phyloP scores from a whole-genome alignment of 768 basidiomycete species.

The Naganishia vaughanmartiniae region DNA sequence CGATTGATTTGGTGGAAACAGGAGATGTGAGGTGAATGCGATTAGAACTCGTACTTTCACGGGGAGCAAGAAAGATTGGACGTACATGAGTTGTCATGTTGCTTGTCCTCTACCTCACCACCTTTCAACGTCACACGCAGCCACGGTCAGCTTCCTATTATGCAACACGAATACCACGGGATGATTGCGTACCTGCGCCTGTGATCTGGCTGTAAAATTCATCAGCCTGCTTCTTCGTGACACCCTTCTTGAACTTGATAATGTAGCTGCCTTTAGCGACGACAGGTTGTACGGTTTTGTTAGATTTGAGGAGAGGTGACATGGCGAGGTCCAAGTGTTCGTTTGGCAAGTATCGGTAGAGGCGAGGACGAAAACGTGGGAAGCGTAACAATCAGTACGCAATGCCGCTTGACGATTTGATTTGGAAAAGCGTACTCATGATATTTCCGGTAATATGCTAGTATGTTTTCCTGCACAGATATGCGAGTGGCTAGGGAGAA shows the following conservation, averaged over 20 bases:
- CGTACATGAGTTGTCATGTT: not conserved
- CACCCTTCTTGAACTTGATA: conserved; percentile 31
- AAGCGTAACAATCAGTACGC: not conserved
- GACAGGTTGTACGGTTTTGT: not conserved
- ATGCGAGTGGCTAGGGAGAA: not conserved
- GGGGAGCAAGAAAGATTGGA: not conserved
- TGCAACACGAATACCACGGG: not conserved
- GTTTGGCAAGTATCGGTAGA: not conserved
- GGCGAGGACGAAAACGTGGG: not conserved
- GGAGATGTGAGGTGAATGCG: not conserved
- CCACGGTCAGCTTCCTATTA: not conserved
- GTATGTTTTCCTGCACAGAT: not conserved
- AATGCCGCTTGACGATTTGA: not conserved
- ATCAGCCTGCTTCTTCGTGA: conserved; percentile 8
- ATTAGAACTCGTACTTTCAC: not conserved
- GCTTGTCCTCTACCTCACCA: not conserved
- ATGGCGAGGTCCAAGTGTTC: not conserved
- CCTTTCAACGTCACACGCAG: not conserved
- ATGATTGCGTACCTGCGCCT: not conserved
- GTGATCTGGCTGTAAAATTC: conserved; percentile 22
- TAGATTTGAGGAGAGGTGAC: not conserved
- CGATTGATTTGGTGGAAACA: not conserved
- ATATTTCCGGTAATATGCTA: not conserved
- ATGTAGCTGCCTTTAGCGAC: conserved; percentile 21
- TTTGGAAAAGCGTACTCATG: not conserved